phyloP scores from a whole-genome alignment of 441 rosid genomes.

The Gossypium schwendimanii region DNA sequence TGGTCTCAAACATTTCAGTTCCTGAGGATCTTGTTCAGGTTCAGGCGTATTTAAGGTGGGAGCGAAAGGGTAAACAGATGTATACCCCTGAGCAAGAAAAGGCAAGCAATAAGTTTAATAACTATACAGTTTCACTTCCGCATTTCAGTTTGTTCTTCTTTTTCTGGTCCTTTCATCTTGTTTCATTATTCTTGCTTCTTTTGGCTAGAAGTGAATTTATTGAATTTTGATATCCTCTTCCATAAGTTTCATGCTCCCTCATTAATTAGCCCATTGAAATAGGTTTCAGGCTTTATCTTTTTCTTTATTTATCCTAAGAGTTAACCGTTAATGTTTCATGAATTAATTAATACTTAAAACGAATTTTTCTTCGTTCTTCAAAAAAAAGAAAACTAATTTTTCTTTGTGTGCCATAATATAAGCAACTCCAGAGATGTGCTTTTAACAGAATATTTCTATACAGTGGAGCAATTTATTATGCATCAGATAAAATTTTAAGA shows the following conservation, averaged over 20 bases:
- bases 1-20: slow-evolving; percentile 40
- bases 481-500: not conserved
- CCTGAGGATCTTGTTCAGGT: slow-evolving; percentile 94
- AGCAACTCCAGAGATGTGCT: not conserved
- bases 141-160: not conserved
- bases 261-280: not conserved
- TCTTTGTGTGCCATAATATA: not conserved
- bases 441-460: not conserved
- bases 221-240: not conserved
- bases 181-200: not conserved
- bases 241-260: not conserved
- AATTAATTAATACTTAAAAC: not conserved
- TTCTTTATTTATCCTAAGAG: not conserved
- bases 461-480: not conserved
- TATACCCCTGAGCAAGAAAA: slow-evolving; percentile 84
- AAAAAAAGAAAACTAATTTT: not conserved
- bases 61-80: slow-evolving; percentile 86
- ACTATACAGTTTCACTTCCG: not conserved
- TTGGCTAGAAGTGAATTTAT: not conserved
- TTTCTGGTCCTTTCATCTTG: not conserved
- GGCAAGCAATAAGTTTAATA: slow-evolving; percentile 38
- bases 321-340: not conserved
- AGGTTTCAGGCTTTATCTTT: not conserved
- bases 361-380: not conserved
- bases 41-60: slow-evolving; percentile 96